Conservation (phyloP, 2,329 filamentous ascomycete genomes). For the Cladosporium cucumerinum region DNA sequence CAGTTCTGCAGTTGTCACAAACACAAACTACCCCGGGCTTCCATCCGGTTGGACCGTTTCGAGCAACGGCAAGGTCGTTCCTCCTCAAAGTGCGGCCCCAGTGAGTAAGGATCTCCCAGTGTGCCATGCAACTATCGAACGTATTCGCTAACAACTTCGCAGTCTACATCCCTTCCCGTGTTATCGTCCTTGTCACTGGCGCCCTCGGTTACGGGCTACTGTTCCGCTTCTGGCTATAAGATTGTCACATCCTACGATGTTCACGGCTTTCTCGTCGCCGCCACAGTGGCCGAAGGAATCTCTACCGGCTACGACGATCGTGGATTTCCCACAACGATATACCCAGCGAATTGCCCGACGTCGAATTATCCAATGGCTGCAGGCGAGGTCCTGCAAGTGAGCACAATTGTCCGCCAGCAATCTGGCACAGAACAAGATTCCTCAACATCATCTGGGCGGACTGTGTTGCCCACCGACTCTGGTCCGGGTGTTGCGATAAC, state of each 20-base stretch:
- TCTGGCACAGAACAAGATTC: not conserved
- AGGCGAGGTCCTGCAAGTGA: constrained; percentile 12
- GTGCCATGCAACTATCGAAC: constrained; percentile 27
- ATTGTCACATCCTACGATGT: constrained; percentile 47
- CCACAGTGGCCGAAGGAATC: constrained; percentile 38
- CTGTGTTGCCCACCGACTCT: not conserved
- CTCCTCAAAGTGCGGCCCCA: constrained; percentile 60
- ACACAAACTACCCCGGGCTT: constrained; percentile 55
- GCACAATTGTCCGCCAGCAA: constrained; percentile 1
- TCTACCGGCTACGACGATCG: constrained; percentile 45
- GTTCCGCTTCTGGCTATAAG: constrained; percentile 41
- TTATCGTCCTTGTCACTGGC: constrained; percentile 52
- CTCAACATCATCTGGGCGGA: not conserved
- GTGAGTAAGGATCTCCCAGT: constrained; percentile 54
- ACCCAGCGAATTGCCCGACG: constrained; percentile 19
- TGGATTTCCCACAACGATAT: constrained; percentile 44
- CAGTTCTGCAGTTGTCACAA: constrained; percentile 38
- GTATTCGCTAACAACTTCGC: constrained; percentile 27
- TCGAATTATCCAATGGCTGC: constrained; percentile 17
- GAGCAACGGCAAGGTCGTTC: constrained; percentile 73
- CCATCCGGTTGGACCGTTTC: constrained; percentile 80
- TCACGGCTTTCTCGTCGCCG: constrained; percentile 49
- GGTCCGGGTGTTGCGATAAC: not conserved
- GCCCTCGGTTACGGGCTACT: constrained; percentile 46
- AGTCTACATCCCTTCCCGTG: constrained; percentile 51